Conservation (phyloP, 2,329 filamentous ascomycete species). For the Cryphonectria parasitica region DNA sequence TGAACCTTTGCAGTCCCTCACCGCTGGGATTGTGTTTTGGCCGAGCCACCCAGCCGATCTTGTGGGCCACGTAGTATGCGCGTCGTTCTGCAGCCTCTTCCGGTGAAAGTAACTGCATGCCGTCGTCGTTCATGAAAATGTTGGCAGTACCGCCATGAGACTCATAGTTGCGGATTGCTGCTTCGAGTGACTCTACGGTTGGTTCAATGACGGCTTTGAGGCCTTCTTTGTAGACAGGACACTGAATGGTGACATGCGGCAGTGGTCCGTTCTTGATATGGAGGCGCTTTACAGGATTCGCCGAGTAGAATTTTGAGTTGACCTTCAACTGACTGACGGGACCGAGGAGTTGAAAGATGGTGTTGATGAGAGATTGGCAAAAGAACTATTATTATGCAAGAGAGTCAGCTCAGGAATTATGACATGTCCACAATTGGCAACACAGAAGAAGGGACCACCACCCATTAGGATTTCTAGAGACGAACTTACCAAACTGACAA, state of each 20-base stretch:
- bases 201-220: conserved; percentile 74
- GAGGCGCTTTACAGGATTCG: conserved; percentile 62
- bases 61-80: conserved; percentile 70
- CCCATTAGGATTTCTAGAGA: background rate
- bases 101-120: conserved; percentile 68
- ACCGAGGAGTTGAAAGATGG: conserved; percentile 44
- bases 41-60: conserved; percentile 71
- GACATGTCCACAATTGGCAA: no score
- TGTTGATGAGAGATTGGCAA: conserved; percentile 23
- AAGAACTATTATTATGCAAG: conserved; percentile 19
- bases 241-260: conserved; percentile 81
- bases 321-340: conserved; percentile 72
- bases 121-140: conserved; percentile 77
- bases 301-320: conserved; percentile 82
- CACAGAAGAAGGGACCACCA: no score
- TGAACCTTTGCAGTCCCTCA: conserved; percentile 43
- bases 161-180: conserved; percentile 77
- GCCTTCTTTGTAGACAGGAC: conserved; percentile 87
- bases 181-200: conserved; percentile 77
- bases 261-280: conserved; percentile 61
- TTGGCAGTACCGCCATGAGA: conserved; percentile 78
- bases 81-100: conserved; percentile 54
- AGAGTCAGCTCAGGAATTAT: background rate
- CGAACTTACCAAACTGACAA: conserved; percentile 26
- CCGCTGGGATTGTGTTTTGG: conserved; percentile 66